Evolutionary conservation across 441 rosid species (phyloP), one percentile per base, ranked within the genome.

Genomic region (Pelargonium citronellum): DNA sequence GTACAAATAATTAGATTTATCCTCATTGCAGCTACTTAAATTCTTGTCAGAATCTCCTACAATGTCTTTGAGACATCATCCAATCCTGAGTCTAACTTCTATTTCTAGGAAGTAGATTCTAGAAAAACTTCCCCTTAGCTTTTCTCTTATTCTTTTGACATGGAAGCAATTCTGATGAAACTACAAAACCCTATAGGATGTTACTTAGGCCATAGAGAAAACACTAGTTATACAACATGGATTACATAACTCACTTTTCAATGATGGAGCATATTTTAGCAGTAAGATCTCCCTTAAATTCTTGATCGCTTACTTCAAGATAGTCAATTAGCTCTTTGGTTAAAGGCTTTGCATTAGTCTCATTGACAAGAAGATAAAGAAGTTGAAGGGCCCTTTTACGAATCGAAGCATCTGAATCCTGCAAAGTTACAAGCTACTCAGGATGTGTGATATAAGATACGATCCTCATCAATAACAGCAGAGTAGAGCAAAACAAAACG

Each of bases 351-450:
- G 91, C 98, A 82, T 95, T 95, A 74, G 72, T 91, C 76, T 89
- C 98, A 81, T 92, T 95, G 60, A 95, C 93, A 69, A 95, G 84
- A 76, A 91, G 81, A 80, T 85, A 87, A 73, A 92, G 89, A 67
- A 95, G 93, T 76, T 91, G 96, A 73, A 95, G 98, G 41, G 99
- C 97, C 80, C 98, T 85, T 89, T 95, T 95, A 71, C 92, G 89
- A 73, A 95, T 91, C 46, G 99, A 95, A 75, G 96, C 99, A 87
- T 95, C 99, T 74, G 90, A 85, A 77, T 92, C 99, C 99, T 95
- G 95, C 67, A 84, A 83, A 71, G 71, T 73, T 55, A 79, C 68
- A 10, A 68, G 44, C 62, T 69, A 70, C 66, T 70, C 41, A 34
- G 61, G 49, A 70, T 61, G 73, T 67, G 64, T n/a, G 12, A 49